A percentile compares a stretch with the other conserved stretches of the same genome.
phyloP scores from a whole-genome alignment of 768 basidiomycete genomes.

The Dioszegia aurantiaca region DNA sequence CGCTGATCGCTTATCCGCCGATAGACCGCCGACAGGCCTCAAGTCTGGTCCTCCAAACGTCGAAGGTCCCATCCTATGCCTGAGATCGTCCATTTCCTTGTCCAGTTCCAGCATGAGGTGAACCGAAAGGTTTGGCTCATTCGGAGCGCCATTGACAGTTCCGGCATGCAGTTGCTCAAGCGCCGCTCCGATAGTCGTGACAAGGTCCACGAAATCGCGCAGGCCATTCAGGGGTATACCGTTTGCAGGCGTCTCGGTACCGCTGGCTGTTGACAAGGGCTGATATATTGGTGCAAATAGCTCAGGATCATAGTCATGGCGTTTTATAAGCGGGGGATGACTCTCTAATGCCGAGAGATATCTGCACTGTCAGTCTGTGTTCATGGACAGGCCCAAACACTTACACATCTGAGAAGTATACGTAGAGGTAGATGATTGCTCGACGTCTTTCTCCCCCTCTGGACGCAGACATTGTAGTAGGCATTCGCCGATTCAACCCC shows the following conservation, averaged over 20 bases:
- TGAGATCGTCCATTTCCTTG: constrained; percentile 16
- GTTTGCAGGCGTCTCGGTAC: constrained; percentile 13
- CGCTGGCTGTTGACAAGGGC: constrained; percentile 2
- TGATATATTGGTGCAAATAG: constrained; percentile 17
- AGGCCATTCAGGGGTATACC: constrained; percentile 12
- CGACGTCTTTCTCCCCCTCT: constrained; percentile 8
- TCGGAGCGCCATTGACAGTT: neutral
- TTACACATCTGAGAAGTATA: constrained; percentile 32
- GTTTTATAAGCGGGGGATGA: constrained; percentile 27
- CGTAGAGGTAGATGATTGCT: constrained; percentile 27
- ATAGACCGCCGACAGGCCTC: neutral
- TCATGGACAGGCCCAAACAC: neutral
- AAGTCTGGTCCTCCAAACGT: constrained; percentile 17
- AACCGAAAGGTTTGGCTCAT: neutral
- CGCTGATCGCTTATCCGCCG: constrained; percentile 1
- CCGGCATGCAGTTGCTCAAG: constrained; percentile 17
- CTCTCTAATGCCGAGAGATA: constrained; percentile 25
- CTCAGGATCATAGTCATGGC: constrained; percentile 18
- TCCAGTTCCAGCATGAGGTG: constrained; percentile 19
- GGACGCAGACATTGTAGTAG: neutral
- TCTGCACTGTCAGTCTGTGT: constrained; percentile 4
- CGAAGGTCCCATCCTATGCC: constrained; percentile 12
- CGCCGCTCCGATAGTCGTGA: constrained; percentile 13
- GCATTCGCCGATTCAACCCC: constrained; percentile 21
- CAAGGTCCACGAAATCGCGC: constrained; percentile 25